phyloP scores from a whole-genome alignment of 768 basidiomycete genomes.

The Boletellus emodensis region DNA sequence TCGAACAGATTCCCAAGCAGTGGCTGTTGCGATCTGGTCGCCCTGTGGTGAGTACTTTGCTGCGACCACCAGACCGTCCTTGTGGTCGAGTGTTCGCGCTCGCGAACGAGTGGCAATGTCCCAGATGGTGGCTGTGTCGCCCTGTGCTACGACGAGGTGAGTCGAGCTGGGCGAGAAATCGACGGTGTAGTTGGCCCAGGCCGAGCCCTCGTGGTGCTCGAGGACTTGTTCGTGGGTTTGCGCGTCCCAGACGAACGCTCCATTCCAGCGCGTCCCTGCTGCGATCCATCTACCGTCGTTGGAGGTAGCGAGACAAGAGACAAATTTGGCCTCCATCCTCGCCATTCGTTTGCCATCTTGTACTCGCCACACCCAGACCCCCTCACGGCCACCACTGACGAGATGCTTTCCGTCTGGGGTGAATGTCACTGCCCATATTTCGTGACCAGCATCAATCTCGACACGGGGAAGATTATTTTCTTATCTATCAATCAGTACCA shows the following conservation, averaged over 20 bases:
- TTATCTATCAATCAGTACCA: too few relatives aligned
- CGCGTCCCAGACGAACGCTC: neutral
- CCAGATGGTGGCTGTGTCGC: neutral
- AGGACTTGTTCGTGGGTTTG: neutral
- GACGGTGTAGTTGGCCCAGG: neutral
- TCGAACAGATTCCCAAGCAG: neutral
- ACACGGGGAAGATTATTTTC: too few relatives aligned
- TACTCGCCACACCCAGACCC: neutral
- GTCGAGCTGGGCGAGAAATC: slow-evolving; percentile 5
- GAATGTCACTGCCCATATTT: too few relatives aligned
- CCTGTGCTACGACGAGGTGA: neutral
- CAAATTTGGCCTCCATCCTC: too few relatives aligned
- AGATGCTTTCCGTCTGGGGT: too few relatives aligned
- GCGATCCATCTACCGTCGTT: slow-evolving; percentile 5
- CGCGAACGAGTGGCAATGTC: neutral
- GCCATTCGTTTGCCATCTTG: neutral
- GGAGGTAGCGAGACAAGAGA: neutral
- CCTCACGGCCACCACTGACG: too few relatives aligned
- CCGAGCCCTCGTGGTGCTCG: neutral
- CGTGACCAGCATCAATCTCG: too few relatives aligned
- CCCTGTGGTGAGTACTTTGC: too few relatives aligned
- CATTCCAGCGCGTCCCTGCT: neutral
- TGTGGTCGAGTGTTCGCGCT: neutral
- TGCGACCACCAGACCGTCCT: neutral
- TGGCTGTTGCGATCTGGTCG: slow-evolving; percentile 2